Evolutionary conservation across 2,329 filamentous ascomycete species (phyloP), one percentile per base, ranked within the genome.

Genomic region (Trichoderma arundinaceum): DNA sequence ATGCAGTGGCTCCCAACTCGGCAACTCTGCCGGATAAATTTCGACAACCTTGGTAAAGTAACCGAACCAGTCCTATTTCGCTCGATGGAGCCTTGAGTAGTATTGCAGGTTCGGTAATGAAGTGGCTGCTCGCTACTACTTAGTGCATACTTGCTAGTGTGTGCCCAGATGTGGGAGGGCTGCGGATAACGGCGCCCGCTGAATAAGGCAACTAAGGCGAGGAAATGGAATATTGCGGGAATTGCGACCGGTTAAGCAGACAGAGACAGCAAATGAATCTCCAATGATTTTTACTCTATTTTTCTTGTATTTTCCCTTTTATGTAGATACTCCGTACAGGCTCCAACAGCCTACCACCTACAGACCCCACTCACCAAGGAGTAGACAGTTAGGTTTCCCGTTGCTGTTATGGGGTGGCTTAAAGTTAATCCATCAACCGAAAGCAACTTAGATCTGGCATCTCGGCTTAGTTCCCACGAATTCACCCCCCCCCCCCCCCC

Each of bases 401-500:
- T 28, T 28, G n/a, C n/a, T 28, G 2, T 28, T 28, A 28, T 28
- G 22, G 22, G 22, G 4, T 28, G 22, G 22, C 22, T 28, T 28
- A 4, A 28, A 28, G 22, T 28, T 28, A 28, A 28, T 4, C 22
- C 22, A 28, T 28, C 22, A 2, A 28, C 22, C 22, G 22, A 28
- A 4, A 28, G 22, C 22, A 28, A 3, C 22, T 28, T 4, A 4
- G 22, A 28, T 4, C 22, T 28, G 28, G 13, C 12, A 3, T 28
- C 28, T 53, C 59, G 59, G 59, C 59, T 44, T 53, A 32, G 3
- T 62, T 62, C 15, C 59, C 59, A 39, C 28, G 22, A 33, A 28
- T 4, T 4, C 22, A 2, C 22, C 22, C 22, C 4, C 22, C 22
- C 22, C 22, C n/a, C n/a, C n/a, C n/a, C n/a, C n/a, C n/a, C n/a